Conservation (phyloP, 768 basidiomycete species). For the Glaciozyma martinii region DNA sequence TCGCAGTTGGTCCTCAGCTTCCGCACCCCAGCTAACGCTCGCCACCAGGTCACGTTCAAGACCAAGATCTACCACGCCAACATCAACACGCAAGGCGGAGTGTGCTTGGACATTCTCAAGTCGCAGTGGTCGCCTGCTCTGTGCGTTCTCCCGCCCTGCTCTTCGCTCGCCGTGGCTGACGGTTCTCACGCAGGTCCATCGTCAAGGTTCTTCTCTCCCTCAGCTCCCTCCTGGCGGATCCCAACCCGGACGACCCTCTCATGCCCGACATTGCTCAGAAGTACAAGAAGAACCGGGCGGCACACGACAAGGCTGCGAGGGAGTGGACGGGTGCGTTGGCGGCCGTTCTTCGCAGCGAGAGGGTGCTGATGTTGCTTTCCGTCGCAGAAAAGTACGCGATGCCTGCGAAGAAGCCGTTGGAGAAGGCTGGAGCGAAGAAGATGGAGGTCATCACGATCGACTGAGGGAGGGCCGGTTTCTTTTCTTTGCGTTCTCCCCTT, state of each 20-base stretch:
- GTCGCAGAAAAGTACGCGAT: neutral
- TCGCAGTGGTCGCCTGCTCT: slow-evolving; percentile 27
- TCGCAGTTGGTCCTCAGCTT: slow-evolving; percentile 26
- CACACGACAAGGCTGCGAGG: slow-evolving; percentile 23
- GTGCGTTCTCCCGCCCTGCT: neutral
- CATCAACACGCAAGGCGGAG: slow-evolving; percentile 30
- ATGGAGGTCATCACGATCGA: slow-evolving; percentile 25
- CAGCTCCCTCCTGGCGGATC: slow-evolving; percentile 27
- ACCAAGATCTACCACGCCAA: slow-evolving; percentile 27
- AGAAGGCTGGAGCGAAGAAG: neutral
- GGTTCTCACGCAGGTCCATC: slow-evolving; percentile 7
- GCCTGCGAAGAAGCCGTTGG: neutral
- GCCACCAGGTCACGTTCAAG: neutral
- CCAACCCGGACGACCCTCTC: slow-evolving; percentile 31
- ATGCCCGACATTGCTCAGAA: slow-evolving; percentile 29
- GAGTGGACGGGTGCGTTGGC: neutral
- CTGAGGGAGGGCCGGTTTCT: neutral
- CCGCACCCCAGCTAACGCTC: slow-evolving; percentile 4
- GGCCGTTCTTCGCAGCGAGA: neutral
- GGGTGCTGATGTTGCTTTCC: neutral
- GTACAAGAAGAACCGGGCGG: slow-evolving; percentile 23
- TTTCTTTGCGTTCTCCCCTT: too few species aligned
- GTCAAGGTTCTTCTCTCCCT: slow-evolving; percentile 29
- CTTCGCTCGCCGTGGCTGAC: neutral
- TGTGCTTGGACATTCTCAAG: slow-evolving; percentile 31